These are phyloP conservation scores for Hamamelis virginiana DNA, from an alignment of 164 flowering plant genomes.

Conservation along the genomic window DNA sequence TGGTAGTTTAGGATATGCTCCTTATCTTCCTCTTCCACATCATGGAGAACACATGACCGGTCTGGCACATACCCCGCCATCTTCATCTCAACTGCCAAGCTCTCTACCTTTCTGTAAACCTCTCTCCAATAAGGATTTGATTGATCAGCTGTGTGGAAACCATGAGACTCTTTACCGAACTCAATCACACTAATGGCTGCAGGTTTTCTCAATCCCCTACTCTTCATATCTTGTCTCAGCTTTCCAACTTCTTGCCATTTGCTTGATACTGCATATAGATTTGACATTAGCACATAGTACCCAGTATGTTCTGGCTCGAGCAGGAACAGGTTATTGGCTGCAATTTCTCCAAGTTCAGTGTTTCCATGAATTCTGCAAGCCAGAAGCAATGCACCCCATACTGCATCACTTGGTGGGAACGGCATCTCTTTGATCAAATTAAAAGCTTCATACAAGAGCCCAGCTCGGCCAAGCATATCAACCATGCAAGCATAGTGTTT, in stretches of 20 bases:
- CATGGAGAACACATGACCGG: conserved; percentile 35
- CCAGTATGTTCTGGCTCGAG: conserved; percentile 44
- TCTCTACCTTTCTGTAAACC: conserved; percentile 29
- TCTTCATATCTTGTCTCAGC: conserved; percentile 34
- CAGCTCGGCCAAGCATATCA: conserved; percentile 51
- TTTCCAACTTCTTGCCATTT: conserved; percentile 44
- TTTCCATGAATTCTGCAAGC: conserved; percentile 55
- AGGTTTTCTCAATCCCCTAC: conserved; percentile 39
- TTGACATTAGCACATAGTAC: conserved; percentile 47
- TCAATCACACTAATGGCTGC: conserved; percentile 46
- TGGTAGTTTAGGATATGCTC: conserved; percentile 31
- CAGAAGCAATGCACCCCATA: conserved; percentile 54
- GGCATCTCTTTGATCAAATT: conserved; percentile 39
- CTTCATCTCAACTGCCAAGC: conserved; percentile 35
- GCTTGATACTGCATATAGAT: conserved; percentile 41
- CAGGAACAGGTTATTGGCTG: conserved; percentile 37
- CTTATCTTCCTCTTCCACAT: conserved; percentile 48
- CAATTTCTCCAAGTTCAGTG: conserved; percentile 41
- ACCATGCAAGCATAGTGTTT: conserved; percentile 56
- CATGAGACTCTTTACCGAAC: conserved; percentile 36
- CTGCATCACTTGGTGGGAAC: conserved; percentile 32
- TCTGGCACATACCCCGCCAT: conserved; percentile 46
- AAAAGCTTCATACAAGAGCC: conserved; percentile 35
- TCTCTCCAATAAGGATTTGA: conserved; percentile 25
- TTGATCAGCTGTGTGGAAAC: conserved; percentile 44